These are phyloP conservation scores for Fusarium sp. DNA, from an alignment of 2,329 filamentous ascomycete genomes.

Conservation along the genomic window DNA sequence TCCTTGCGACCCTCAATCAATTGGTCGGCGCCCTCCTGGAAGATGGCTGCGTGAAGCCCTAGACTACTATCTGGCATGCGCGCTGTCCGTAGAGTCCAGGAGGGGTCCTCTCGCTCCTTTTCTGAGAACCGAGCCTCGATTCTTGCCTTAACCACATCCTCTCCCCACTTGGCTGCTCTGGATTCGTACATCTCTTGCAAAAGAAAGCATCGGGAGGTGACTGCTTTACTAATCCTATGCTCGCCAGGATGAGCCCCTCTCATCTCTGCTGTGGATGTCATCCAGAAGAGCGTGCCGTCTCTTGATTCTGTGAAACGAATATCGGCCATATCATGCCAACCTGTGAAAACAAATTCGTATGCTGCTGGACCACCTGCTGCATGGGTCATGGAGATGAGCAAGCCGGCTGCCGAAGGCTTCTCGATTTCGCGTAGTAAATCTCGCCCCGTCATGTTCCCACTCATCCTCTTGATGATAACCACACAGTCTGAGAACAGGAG, in stretches of 20 bases:
- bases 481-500: conserved; percentile 88
- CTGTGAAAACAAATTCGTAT: conserved; percentile 81
- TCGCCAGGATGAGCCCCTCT: conserved; percentile 65
- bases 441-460: conserved; percentile 75
- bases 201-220: conserved; percentile 76
- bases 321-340: conserved; percentile 77
- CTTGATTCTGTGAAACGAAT: conserved; percentile 79
- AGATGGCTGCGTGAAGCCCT: conserved; percentile 75
- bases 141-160: conserved; percentile 88
- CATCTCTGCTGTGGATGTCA: conserved; percentile 74
- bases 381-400: conserved; percentile 74
- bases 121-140: conserved; percentile 89
- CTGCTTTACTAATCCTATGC: conserved; percentile 58
- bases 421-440: conserved; percentile 88
- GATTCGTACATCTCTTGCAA: conserved; percentile 83
- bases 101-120: conserved; percentile 81
- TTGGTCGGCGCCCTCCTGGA: conserved; percentile 75
- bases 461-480: conserved; percentile 79
- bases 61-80: conserved; percentile 72
- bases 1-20: conserved; percentile 74
- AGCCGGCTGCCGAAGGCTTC: conserved; percentile 75
- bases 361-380: conserved; percentile 70
- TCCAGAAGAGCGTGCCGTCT: conserved; percentile 74
- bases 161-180: conserved; percentile 80
- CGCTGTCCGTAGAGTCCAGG: conserved; percentile 83